Evolutionary conservation across 1,139 yeast species (phyloP), one percentile per base, ranked within the genome.

Genomic region (Suhomyces choctaworum): DNA sequence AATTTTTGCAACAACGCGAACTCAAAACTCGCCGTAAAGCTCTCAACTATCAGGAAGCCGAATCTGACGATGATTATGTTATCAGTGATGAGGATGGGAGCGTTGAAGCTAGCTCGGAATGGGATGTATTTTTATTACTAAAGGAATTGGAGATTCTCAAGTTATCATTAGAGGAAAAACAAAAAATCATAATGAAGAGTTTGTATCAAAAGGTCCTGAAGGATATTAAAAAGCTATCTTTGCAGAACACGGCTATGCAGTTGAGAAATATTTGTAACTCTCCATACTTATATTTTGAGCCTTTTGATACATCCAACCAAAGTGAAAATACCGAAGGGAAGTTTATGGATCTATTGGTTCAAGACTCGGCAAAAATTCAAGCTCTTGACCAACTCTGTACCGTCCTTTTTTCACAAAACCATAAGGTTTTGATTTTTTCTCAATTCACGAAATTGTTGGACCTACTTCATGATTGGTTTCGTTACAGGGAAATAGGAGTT

Each of bases 401-500:
- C 0, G 61, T 59, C 12, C 59, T 89, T 16, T 44, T 81, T 2
- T 50, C 63, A 4, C 45, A 48, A 1, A 69, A 69, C 4, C 95
- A 87, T 56, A 86, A 85, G 51, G 72, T 86, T 0, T 66, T 90
- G 34, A 78, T 90, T 1, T 90, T 90, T 54, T 79, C 92, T 0
- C 97, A 90, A 55, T 89, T 90, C 58, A 81, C 95, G 1, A 73
- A 69, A 27, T 80, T 84, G 75, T 66, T 90, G 22, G 95, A 90
- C 50, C 60, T 90, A 14, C 54, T 89, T 2, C 79, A 81, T 44
- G 89, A 84, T 50, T 90, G 89, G 80, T 56, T 66, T 22, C 32
- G 36, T 5, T 50, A 39, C 34, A 54, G 60, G 1, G 48, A 46
- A 2, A 60, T 78, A 40, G 52, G 62, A 2, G 61, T 71, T 14